Base-by-base conservation (phyloP, 805 yeast species). In the Cephaloascus fragrans region DNA sequence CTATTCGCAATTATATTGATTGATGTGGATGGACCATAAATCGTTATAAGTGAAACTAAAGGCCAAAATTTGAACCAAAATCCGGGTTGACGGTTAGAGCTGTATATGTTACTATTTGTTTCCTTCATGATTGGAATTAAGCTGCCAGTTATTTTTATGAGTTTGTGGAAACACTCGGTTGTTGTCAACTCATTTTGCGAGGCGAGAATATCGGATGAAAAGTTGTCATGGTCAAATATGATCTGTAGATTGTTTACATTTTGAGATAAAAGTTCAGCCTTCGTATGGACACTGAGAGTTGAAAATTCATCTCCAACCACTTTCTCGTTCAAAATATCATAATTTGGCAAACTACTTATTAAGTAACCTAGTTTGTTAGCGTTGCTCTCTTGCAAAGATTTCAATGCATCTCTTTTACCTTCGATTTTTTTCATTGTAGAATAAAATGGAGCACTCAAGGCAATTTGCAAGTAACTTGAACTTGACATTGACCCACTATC, bases 31-130 rank as follows among this genome's bases (percentile, higher is more conserved):
- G 93, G 87, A 0, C 83, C 83, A 50, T 73, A 75, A 3, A 69
- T 37, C 0, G 67, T 35, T 1, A 63, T 42, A 1, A 71, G 16
- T 0, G 70, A 41, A 1, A 74, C 43, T 0, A 72, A 41, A 1
- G 89, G 85, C 96, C 95, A 88, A 56, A 77, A 75, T 39, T 85
- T 67, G 2, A 65, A 57, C 2, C 64, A 29, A 15, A 57, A 47
- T 1, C 60, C 49, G 15, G 85, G 85, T 39, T 54, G 18, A 4
- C 8, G 15, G 16, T 17, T 34, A 9, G 14, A 19, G 5, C 4
- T 32, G 32, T 33, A 3, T 38, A 29, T 3, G 3, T 2, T 29
- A 18, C 34, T 4, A 26, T 19, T 18, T 14, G 8, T 3, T 12
- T 10, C n/a, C 20, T 17, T 3, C 10, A 5, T 5, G 16, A n/a